Evolutionary conservation across 2,329 filamentous ascomycete genomes (phyloP).

Genomic region (Fusarium multiceps): DNA sequence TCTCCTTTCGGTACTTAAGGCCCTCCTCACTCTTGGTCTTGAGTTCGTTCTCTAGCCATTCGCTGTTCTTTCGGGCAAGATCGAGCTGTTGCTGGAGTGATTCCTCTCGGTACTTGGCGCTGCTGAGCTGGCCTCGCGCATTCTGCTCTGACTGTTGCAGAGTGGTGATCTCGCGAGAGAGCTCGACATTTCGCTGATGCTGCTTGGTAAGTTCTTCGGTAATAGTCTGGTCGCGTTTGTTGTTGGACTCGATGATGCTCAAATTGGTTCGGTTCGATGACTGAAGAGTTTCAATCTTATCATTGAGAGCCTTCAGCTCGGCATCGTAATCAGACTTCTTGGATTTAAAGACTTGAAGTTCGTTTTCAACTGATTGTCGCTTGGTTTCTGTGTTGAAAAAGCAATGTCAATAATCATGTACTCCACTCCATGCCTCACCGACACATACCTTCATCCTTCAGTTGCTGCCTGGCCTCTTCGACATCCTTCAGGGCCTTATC

Average conservation of each 20-base stretch:
- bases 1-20: constrained; percentile 93
- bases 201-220: constrained; percentile 88
- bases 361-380: constrained; percentile 80
- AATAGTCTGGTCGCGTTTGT: constrained; percentile 84
- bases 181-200: constrained; percentile 86
- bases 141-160: constrained; percentile 87
- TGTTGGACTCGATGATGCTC: constrained; percentile 89
- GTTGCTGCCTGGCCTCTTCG: constrained; percentile 81
- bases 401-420: constrained; percentile 20
- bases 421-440: constrained; percentile 7
- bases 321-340: constrained; percentile 79
- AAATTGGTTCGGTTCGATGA: constrained; percentile 92
- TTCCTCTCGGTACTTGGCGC: constrained; percentile 90
- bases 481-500: constrained; percentile 88
- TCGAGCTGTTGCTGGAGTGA: constrained; percentile 91
- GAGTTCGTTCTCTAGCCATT: constrained; percentile 92
- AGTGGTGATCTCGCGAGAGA: constrained; percentile 82
- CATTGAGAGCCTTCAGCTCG: constrained; percentile 79
- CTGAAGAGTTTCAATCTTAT: constrained; percentile 87
- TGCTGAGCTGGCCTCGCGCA: constrained; percentile 81
- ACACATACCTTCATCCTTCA: constrained; percentile 81
- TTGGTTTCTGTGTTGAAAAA: constrained; percentile 71
- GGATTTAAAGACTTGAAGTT: constrained; percentile 81
- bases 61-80: constrained; percentile 86
- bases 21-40: constrained; percentile 90